Conservation (phyloP, 202 grass and related monocot genomes). For the Cymbopogon flexuosus region DNA sequence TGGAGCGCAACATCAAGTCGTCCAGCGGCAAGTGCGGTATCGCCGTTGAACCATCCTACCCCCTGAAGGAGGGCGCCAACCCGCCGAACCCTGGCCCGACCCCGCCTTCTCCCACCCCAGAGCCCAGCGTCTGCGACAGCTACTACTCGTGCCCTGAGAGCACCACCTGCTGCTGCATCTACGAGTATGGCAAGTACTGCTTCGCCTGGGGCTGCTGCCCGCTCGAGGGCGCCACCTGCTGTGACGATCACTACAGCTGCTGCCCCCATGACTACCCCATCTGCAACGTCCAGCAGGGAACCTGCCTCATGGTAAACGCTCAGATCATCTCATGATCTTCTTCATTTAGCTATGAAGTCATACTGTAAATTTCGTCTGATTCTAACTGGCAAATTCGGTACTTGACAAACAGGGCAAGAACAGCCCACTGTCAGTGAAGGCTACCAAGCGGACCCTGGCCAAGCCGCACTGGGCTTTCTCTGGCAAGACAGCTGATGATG, state of each 20-base stretch:
- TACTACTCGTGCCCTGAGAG: conserved; percentile 62
- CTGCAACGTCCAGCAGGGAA: conserved; percentile 52
- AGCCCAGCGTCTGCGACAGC: conserved; percentile 52
- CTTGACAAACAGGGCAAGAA: conserved; percentile 55
- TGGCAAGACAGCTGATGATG: conserved; percentile 24
- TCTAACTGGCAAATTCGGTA: neutral
- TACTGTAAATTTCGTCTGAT: neutral
- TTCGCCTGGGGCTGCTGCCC: conserved; percentile 81
- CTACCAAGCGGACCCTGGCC: conserved; percentile 41
- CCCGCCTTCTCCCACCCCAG: conserved; percentile 40
- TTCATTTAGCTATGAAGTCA: neutral
- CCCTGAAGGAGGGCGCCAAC: conserved; percentile 59
- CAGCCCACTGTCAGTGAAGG: conserved; percentile 72
- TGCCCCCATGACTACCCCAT: conserved; percentile 78
- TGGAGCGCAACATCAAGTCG: conserved; percentile 63
- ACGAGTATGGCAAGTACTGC: conserved; percentile 53
- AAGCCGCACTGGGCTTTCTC: conserved; percentile 51
- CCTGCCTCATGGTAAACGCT: conserved; percentile 52
- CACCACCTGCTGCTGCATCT: conserved; percentile 85
- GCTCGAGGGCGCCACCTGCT: conserved; percentile 65
- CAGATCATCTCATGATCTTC: neutral
- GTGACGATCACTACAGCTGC: conserved; percentile 85
- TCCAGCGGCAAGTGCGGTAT: conserved; percentile 72
- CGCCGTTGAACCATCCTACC: conserved; percentile 70
- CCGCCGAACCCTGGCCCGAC: conserved; percentile 67